Base-by-base conservation (phyloP, 1,284 basidiomycete genomes). In the Schizopora paradoxa region DNA sequence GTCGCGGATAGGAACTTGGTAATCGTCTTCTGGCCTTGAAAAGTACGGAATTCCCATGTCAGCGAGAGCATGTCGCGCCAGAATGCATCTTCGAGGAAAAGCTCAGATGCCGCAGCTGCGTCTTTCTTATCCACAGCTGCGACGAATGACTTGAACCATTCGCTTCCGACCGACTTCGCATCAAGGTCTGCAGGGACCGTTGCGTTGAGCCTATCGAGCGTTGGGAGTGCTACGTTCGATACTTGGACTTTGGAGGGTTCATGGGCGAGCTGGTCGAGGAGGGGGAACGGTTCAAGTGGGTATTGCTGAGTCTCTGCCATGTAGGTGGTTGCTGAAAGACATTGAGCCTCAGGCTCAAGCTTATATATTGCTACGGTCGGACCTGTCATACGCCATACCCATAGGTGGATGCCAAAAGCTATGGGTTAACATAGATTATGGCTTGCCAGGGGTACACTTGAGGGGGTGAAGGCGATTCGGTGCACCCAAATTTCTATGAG, bases 21-120 rank as follows among this genome's bases (percentile, higher is more conserved):
- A 51, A 82, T 73, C 43, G 58, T 58, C 4, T 60, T 39, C 10
- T 49, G 45, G 22, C 74, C 71, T 43, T 70, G 66, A 61, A 82
- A 76, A 0, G 80, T 82, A 41, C 81, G 75, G 55, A 82, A 74
- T 53, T 79, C 73, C 78, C 78, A 83, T 7, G 80, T 80, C 32
- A 82, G 63, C 0, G 76, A 66, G 26, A 82, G 69, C 51, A 79
- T 68, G 58, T 84, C 82, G 38, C 77, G 67, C 77, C 76, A 80
- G 59, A 67, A 69, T 5, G 70, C 68, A 44, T 77, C 69, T 1
- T 66, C 62, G 16, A 68, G 57, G 50, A 79, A 66, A 44, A 73
- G 64, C 14, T 60, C 45, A 18, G 62, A 53, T 33, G 74, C 51
- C 8, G 58, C 61, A 14, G 65, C 56, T 33, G 65, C 60, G 47